phyloP scores from a whole-genome alignment of 352 stramenopile species.

The Phytophthora syringae region DNA sequence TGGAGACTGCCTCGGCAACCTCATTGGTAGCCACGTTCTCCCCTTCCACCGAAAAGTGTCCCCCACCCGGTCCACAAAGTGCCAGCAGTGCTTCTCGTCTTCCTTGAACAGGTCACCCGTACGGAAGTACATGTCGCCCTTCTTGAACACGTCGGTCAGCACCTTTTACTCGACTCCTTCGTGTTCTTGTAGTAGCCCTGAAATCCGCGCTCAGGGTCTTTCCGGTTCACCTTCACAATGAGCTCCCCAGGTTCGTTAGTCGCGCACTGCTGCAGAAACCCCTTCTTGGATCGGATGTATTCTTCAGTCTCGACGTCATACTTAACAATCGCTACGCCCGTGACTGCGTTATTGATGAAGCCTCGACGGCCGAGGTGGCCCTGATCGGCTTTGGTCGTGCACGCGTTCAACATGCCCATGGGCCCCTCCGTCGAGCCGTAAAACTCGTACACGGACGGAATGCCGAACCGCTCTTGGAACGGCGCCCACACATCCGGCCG shows the following conservation, averaged over 20 bases:
- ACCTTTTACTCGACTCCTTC: constrained; percentile 88
- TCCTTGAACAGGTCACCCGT: constrained; percentile 91
- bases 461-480: constrained; percentile 89
- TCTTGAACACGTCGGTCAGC: constrained; percentile 77
- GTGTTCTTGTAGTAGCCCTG: constrained; percentile 89
- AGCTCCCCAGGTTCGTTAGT: constrained; percentile 78
- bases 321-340: constrained; percentile 71
- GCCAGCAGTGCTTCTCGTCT: constrained; percentile 78
- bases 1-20: constrained; percentile 79
- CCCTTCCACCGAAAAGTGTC: constrained; percentile 96
- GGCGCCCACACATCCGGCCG: constrained; percentile 88
- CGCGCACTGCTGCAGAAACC: constrained; percentile 57
- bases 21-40: constrained; percentile 94
- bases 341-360: constrained; percentile 55
- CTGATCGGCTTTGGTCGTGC: constrained; percentile 57
- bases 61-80: constrained; percentile 92
- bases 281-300: constrained; percentile 60
- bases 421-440: constrained; percentile 93
- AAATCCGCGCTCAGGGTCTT: constrained; percentile 73
- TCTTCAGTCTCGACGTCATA: constrained; percentile 84
- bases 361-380: constrained; percentile 74
- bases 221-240: constrained; percentile 60
- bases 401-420: constrained; percentile 82
- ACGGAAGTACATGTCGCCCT: constrained; percentile 91
- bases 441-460: constrained; percentile 91